A percentile compares a stretch with the other conserved stretches of the same genome.
Evolutionary conservation across 1,139 yeast species (phyloP).

Genomic region (Yamadazyma triangularis): DNA sequence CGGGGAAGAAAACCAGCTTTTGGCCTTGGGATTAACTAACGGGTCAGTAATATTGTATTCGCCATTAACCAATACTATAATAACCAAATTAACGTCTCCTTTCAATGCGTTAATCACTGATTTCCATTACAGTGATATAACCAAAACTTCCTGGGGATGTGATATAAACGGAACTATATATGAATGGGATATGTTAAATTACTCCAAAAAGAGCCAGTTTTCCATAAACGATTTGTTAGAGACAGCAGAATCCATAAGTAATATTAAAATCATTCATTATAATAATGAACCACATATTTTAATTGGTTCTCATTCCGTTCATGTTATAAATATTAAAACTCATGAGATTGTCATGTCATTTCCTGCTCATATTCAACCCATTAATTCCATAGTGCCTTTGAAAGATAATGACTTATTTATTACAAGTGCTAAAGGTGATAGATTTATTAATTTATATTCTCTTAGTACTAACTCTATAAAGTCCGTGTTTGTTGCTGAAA

Average conservation of each 20-base stretch:
- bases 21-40: constrained; percentile 63
- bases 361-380: constrained; percentile 73
- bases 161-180: constrained; percentile 59
- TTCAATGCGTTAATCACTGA: constrained; percentile 51
- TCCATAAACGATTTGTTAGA: constrained; percentile 36
- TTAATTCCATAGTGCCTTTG: constrained; percentile 42
- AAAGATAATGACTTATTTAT: constrained; percentile 47
- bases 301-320: constrained; percentile 61
- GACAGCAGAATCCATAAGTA: constrained; percentile 27
- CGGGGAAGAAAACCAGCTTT: constrained; percentile 34
- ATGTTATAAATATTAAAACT: constrained; percentile 40
- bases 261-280: constrained; percentile 31
- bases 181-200: constrained; percentile 58
- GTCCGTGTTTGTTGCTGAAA: constrained; percentile 61
- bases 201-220: constrained; percentile 37
- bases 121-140: constrained; percentile 39
- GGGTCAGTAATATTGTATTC: constrained; percentile 67
- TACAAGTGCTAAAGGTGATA: constrained; percentile 71
- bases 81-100: constrained; percentile 49
- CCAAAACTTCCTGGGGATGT: constrained; percentile 55
- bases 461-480: constrained; percentile 36
- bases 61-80: constrained; percentile 57
- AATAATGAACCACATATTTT: constrained; percentile 44
- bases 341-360: constrained; percentile 42
- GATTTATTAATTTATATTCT: constrained; percentile 72